These are phyloP conservation scores for Yarrowia deformans DNA, from an alignment of 805 yeast genomes.

Conservation along the genomic window DNA sequence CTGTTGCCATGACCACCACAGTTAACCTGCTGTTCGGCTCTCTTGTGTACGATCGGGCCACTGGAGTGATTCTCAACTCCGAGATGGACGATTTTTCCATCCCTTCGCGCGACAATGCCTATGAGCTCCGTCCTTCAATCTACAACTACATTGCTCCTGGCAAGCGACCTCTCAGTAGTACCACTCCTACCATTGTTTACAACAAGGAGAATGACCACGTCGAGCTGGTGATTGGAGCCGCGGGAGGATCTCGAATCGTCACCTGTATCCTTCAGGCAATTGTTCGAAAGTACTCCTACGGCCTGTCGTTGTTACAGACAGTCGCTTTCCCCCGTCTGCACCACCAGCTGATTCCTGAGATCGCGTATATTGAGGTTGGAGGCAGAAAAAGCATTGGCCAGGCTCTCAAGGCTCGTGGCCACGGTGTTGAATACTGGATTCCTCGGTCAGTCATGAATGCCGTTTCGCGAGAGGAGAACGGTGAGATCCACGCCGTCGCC, in stretches of 20 bases:
- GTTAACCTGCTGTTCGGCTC: slow-evolving; percentile 86
- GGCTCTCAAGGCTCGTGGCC: slow-evolving; percentile 58
- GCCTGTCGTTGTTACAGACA: slow-evolving; percentile 66
- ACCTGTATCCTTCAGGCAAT: slow-evolving; percentile 86
- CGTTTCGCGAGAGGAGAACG: slow-evolving; percentile 51
- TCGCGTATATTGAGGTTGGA: slow-evolving; percentile 65
- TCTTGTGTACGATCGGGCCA: slow-evolving; percentile 74
- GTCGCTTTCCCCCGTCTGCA: slow-evolving; percentile 84
- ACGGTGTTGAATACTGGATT: slow-evolving; percentile 53
- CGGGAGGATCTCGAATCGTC: slow-evolving; percentile 90
- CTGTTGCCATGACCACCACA: slow-evolving; percentile 88
- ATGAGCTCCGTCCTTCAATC: slow-evolving; percentile 79
- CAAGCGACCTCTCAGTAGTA: slow-evolving; percentile 85
- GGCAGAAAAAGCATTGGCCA: slow-evolving; percentile 50
- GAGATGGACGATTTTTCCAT: slow-evolving; percentile 95
- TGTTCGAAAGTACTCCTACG: slow-evolving; percentile 66
- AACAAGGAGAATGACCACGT: slow-evolving; percentile 52
- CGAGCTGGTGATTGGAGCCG: slow-evolving; percentile 83
- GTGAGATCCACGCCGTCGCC: slow-evolving; percentile 73
- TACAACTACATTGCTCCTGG: slow-evolving; percentile 78
- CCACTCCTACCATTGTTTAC: slow-evolving; percentile 75
- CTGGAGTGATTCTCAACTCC: slow-evolving; percentile 85
- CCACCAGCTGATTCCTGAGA: slow-evolving; percentile 86
- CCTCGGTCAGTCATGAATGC: slow-evolving; percentile 68
- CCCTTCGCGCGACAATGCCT: slow-evolving; percentile 73